Base-by-base conservation (phyloP, 2,329 filamentous ascomycete species). In the Penicillium sp. region DNA sequence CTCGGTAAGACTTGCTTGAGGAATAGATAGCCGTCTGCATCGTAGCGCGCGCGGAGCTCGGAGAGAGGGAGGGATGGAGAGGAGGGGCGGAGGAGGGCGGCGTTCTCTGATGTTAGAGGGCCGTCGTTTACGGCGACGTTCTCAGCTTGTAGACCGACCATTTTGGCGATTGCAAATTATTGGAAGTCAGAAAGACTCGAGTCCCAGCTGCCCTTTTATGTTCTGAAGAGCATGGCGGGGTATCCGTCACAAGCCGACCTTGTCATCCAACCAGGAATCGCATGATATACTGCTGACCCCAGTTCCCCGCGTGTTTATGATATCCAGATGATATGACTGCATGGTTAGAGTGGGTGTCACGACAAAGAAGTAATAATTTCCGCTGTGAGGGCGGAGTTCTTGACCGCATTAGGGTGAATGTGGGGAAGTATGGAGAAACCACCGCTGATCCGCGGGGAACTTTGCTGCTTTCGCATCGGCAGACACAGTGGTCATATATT, bases 1-100 rank as follows among this genome's bases (percentile, higher is more conserved):
- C 78, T 77, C 0, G 82, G 82, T 2, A 85, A 67, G 0, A 85
- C 65, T 1, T 77, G 76, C 58, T 84, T 85, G 2, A 86, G 50
- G 50, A 82, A 81, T 27, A 85, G 65, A 58, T 85, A 84, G 21
- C 82, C 82, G 43, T 85, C 77, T 54, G 76, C 65, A 5, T 75
- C 57, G 60, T 76, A 81, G 29, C 78, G 75, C 4, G 65, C 61
- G n/a, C 74, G 74, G 1, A 83, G 71, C 40, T 81, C 78, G 36
- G 79, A 73, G 8, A 83, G 54, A 0, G 81, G 78, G 10, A 77
- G 69, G 29, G 69, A 64, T 1, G 76, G 75, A 7, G 72, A 68
- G 0, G 80, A 81, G 14, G 73, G 69, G 8, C 64, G 73, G 22
- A 83, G 66, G 18, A 69, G 65, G 0, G 69, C 70, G 2, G 79